Base-by-base conservation (phyloP, 2,329 filamentous ascomycete species). In the Grosmannia serpens region DNA sequence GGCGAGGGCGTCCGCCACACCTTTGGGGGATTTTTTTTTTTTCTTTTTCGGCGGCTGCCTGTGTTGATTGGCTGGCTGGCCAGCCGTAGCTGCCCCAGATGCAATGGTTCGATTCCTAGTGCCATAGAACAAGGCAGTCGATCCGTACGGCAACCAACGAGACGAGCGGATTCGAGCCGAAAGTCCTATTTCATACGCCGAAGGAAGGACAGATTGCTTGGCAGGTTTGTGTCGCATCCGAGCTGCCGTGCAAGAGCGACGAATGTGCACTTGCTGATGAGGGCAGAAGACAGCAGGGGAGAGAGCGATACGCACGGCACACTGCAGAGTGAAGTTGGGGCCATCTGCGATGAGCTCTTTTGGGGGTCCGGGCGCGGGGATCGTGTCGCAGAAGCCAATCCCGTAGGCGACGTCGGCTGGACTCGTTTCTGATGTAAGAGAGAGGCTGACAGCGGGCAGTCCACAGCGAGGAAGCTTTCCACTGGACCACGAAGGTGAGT, bases 381-480 rank as follows among this genome's bases (percentile, higher is more conserved):
- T 62, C 29, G 49, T 67, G 22, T 55, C 65, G 9, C 64, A 64
- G 33, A 68, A 70, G 53, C 70, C 70, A 9, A 63, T 63, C 7
- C 70, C 70, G 70, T 73, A 60, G 64, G 70, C 66, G 15, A 44
- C 35, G 20, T 10, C 55, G 17, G 29, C 55, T 31, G 9, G 6
- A 13, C 9, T 11, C 1, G 29, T n/a, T 11, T 15, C 10, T 17
- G 6, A 7, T 20, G 20, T n/a, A 46, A 4, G n/a, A 27, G 6
- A 22, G 47, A 11, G 1, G 24, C 58, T 61, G 29, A 60, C 55
- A 20, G 24, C 8, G 15, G 13, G n/a, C 60, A 94, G 89, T 59
- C 92, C 92, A 6, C 88, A 96, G 71, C 85, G 91, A 66, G 92
- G 92, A 58, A 95, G 89, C 67, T 97, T 97, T 69, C 92, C 92